Evolutionary conservation across 2,329 filamentous ascomycete genomes (phyloP), one percentile per base, ranked within the genome.

Genomic region (Curvularia sp.): DNA sequence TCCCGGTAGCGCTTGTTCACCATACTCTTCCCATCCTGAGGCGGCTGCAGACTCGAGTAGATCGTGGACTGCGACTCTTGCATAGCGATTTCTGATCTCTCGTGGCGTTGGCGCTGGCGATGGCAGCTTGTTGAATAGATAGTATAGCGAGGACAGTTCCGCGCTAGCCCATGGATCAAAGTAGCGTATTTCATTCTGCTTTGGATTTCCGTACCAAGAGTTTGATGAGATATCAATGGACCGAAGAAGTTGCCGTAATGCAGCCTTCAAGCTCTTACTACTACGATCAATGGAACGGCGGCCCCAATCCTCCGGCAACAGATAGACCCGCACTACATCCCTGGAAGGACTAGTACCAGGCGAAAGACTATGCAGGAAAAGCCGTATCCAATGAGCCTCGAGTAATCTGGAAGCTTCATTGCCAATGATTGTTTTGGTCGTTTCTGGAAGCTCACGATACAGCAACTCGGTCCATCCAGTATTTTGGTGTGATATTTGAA

Each of bases 51-150:
- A 71, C 21, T 79, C 74, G 1, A 91, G 71, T 1, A 93, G 72
- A 25, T 81, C 80, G 39, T 83, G 77, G 69, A 90, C 83, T 0
- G 84, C 82, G 25, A 83, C 78, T 47, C 80, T 81, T 1, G 82
- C 78, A 57, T 86, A 82, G 0, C 76, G 73, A 55, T 87, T 84
- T 0, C 69, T 60, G 7, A 90, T 78, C 0, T 68, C 63, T 0
- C 80, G 76, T 0, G 82, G 79, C n/a, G 77, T 71, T 1, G 91
- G 90, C 2, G 79, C 72, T 0, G 91, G 91, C 0, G 90, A 91
- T 0, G 88, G 86, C 1, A 93, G 81, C 2, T 79, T 86, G 73
- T 93, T 93, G 80, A 93, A 93, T 46, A 92, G 78, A 27, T 88
- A 83, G 47, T 92, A 85, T 0, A 93, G 77, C 0, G 89, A 88